Conservation (phyloP, 1,139 yeast species). For the Debaryomyces sp. region DNA sequence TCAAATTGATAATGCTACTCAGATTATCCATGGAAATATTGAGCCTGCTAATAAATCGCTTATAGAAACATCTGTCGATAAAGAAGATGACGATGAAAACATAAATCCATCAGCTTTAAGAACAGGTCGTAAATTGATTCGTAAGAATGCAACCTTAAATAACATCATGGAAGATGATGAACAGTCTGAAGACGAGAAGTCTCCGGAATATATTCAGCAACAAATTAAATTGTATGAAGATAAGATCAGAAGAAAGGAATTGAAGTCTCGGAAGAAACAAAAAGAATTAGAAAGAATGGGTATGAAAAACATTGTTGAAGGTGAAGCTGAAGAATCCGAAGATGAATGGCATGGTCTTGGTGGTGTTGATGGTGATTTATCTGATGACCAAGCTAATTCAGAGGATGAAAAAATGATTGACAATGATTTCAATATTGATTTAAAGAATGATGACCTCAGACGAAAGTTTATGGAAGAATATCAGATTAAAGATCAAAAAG, state of each 20-base stretch:
- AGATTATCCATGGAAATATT: constrained; percentile 7
- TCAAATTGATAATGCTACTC: constrained; percentile 17
- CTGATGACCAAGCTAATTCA: constrained; percentile 64
- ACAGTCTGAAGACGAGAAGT: constrained; percentile 25
- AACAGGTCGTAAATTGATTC: constrained; percentile 26
- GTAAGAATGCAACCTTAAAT: constrained; percentile 16
- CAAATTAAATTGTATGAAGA: constrained; percentile 40
- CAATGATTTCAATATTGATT: constrained; percentile 61
- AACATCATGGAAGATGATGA: constrained; percentile 17
- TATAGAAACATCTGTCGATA: constrained; percentile 6
- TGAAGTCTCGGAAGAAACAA: constrained; percentile 40
- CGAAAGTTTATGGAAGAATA: constrained; percentile 68
- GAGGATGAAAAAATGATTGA: constrained; percentile 86
- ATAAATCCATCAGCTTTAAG: constrained; percentile 30
- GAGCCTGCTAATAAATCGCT: not conserved
- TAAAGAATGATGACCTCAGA: constrained; percentile 63
- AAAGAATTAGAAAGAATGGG: constrained; percentile 56
- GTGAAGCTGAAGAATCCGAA: constrained; percentile 95
- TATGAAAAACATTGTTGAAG: constrained; percentile 60
- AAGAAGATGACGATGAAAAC: constrained; percentile 29
- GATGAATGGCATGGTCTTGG: constrained; percentile 96
- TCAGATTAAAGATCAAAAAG: constrained; percentile 65
- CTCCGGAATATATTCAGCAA: constrained; percentile 29
- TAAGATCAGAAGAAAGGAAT: constrained; percentile 41
- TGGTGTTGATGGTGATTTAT: constrained; percentile 73